Conservation (phyloP, 1,284 basidiomycete genomes). For the Puccinia triticina region DNA sequence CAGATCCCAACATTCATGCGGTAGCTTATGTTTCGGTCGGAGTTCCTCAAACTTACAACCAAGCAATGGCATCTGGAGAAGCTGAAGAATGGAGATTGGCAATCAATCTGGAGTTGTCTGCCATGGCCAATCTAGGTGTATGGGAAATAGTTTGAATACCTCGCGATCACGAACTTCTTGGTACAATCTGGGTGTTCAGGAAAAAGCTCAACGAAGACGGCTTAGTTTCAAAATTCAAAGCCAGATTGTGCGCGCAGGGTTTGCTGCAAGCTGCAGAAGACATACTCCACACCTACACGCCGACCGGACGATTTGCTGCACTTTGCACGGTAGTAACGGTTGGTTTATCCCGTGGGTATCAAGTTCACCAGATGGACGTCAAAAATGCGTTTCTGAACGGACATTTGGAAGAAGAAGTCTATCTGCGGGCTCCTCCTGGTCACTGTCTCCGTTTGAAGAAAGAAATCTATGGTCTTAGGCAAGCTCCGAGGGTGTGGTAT, state of each 20-base stretch:
- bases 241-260: neutral
- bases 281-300: neutral
- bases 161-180: neutral
- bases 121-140: neutral
- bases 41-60: slow-evolving; percentile 8
- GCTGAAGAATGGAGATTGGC: neutral
- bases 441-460: neutral
- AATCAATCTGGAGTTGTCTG: neutral
- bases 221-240: neutral
- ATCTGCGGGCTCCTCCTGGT: neutral
- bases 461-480: neutral
- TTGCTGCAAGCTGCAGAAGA: neutral
- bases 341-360: neutral
- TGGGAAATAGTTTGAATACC: slow-evolving; percentile 14
- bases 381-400: slow-evolving; percentile 19
- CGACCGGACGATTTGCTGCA: neutral
- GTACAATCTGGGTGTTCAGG: neutral
- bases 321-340: neutral
- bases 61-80: neutral
- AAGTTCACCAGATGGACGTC: too few relatives aligned
- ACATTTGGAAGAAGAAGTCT: neutral
- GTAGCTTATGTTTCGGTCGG: neutral
- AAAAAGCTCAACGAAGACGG: neutral
- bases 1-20: neutral
- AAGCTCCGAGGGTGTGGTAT: neutral